These are phyloP conservation scores for Xylaria intraflava DNA, from an alignment of 495 filamentous ascomycete genomes.

Conservation along the genomic window DNA sequence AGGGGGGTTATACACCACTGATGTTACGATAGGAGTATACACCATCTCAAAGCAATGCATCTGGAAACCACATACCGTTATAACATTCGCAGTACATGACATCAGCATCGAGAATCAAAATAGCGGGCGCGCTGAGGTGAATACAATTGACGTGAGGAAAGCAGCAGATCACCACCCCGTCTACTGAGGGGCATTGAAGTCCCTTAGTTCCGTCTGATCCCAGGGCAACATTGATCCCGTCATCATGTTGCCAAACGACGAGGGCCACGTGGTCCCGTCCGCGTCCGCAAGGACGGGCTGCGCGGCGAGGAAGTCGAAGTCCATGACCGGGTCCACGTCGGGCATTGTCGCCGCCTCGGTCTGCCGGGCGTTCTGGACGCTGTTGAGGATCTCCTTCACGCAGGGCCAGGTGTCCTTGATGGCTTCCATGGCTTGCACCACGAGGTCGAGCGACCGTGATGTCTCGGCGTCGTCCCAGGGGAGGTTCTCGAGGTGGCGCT, in stretches of 20 bases:
- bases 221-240: slow-evolving; percentile 3
- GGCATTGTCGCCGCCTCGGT: slow-evolving; percentile 19
- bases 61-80: too few relatives aligned
- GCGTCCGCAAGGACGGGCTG: background rate
- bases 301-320: slow-evolving; percentile 7
- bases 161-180: too few relatives aligned
- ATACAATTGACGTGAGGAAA: too few relatives aligned
- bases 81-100: too few relatives aligned
- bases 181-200: background rate
- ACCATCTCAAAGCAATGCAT: too few relatives aligned
- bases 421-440: slow-evolving; percentile 25
- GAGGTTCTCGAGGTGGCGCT: slow-evolving; percentile 19
- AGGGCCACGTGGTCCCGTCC: background rate
- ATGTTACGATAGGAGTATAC: too few relatives aligned
- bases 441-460: slow-evolving; percentile 17
- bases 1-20: too few relatives aligned
- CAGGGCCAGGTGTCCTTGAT: slow-evolving; percentile 26
- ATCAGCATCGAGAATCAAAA: too few relatives aligned
- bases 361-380: slow-evolving; percentile 2
- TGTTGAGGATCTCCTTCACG: slow-evolving; percentile 13
- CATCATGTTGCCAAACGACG: slow-evolving; percentile 3
- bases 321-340: slow-evolving; percentile 25
- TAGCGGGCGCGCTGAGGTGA: too few relatives aligned
- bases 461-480: slow-evolving; percentile 19
- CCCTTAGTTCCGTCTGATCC: background rate